These are phyloP conservation scores for Phytopythium ostracodes DNA, from an alignment of 352 stramenopile genomes.

Conservation along the genomic window DNA sequence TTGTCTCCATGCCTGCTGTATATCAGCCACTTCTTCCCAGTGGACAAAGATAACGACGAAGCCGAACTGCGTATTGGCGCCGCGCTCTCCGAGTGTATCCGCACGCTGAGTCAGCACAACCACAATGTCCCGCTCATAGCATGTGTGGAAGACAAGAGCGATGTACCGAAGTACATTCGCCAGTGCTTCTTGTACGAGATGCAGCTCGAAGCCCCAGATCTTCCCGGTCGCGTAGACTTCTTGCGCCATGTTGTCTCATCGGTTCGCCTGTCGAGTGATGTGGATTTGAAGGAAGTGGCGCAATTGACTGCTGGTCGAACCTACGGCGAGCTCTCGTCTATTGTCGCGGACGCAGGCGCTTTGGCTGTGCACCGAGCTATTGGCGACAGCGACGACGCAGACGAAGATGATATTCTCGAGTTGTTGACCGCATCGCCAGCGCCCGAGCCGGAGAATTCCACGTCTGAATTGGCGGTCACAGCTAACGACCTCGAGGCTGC, in stretches of 20 bases:
- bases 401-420: constrained; percentile 18
- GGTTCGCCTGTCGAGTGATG: constrained; percentile 33
- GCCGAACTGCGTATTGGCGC: constrained; percentile 56
- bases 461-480: constrained; percentile 17
- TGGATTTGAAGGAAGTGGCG: constrained; percentile 53
- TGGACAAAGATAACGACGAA: constrained; percentile 80
- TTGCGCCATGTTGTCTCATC: constrained; percentile 39
- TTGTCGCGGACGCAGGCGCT: constrained; percentile 58
- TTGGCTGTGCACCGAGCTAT: constrained; percentile 44
- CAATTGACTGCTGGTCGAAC: constrained; percentile 71
- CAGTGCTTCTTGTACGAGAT: constrained; percentile 82
- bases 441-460: not conserved
- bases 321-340: constrained; percentile 63
- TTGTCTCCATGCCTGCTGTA: constrained; percentile 77
- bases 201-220: constrained; percentile 55
- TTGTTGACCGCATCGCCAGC: constrained; percentile 6
- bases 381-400: constrained; percentile 16
- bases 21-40: constrained; percentile 70
- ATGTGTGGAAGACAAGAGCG: constrained; percentile 69
- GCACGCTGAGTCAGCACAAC: constrained; percentile 38
- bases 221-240: constrained; percentile 46
- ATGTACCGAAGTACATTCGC: constrained; percentile 78
- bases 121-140: constrained; percentile 69
- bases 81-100: constrained; percentile 63
- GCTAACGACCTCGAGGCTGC: constrained; percentile 45